Base-by-base conservation (phyloP, 805 yeast genomes). In the Barnettozyma californica region DNA sequence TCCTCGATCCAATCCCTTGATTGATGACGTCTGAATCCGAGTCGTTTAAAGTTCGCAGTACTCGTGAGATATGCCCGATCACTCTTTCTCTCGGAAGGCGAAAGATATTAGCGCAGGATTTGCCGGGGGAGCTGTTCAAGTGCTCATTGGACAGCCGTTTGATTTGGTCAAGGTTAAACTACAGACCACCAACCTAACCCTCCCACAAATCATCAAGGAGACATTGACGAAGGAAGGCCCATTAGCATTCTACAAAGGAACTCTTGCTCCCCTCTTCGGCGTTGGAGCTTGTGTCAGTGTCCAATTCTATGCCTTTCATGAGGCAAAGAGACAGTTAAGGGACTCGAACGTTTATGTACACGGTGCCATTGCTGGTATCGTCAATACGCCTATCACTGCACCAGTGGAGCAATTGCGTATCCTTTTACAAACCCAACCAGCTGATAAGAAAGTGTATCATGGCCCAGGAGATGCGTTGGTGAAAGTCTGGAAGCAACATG, bases 271-370 rank as follows among this genome's bases (percentile, higher is more conserved):
- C 16, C 74, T 92, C 55, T 65, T 92, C 31, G 99, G 99, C 20
- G 89, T 91, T 10, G 99, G 99, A 44, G 96, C 96, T 0, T 91
- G 97, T 74, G 97, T 94, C 13, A 87, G 96, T 14, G 88, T 92
- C 29, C 99, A 94, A 68, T 92, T 92, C 62, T 94, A 96, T 45
- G 96, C 88, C 1, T 84, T 89, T 41, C 91, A 90, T 59, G 97
- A 92, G 65, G 85, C 77, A 66, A 75, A 97, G 60, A 68, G 92
- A 49, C 85, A 78, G 60, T 68, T 76, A 52, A 85, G 84, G 46
- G 63, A 66, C 16, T 55, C 70, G 6, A 96, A 94, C 62, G 90
- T 82, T 59, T 91, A 89, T 67, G 56, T 75, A 16, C 82, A 95
- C 61, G 99, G 99, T 61, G 83, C 86, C 3, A 85, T 87, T 23